phyloP scores from a whole-genome alignment of 208 protist species.

The Acanthamoeba triangularis region DNA sequence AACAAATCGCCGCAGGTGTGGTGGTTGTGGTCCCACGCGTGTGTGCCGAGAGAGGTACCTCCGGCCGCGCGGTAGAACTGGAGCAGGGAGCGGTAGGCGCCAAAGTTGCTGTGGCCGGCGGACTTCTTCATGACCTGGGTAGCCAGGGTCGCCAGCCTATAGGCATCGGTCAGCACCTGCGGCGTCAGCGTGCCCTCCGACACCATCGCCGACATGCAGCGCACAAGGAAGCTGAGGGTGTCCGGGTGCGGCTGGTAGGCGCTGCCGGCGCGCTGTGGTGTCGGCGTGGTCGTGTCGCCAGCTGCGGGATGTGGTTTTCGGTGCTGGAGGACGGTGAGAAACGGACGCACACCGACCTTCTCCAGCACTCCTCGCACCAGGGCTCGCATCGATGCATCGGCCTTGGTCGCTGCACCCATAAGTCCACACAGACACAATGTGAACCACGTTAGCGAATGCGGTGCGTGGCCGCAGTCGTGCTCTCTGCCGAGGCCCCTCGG shows the following conservation, averaged over 20 bases:
- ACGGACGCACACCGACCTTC: neutral
- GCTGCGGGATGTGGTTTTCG: too few species aligned
- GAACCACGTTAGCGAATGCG: neutral
- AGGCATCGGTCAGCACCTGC: neutral
- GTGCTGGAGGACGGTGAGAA: neutral
- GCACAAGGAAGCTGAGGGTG: neutral
- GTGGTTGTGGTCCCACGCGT: too few species aligned
- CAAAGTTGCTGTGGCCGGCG: neutral
- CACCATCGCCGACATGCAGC: neutral
- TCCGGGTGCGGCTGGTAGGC: neutral
- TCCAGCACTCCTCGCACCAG: neutral
- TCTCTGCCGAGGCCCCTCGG: too few species aligned
- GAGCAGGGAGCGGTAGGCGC: neutral
- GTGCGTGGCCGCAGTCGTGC: too few species aligned
- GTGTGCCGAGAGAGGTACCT: neutral
- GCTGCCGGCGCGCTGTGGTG: neutral
- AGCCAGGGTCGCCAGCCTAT: neutral
- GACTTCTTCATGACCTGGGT: neutral
- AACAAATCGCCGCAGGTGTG: neutral
- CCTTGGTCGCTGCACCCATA: neutral
- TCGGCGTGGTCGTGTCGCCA: too few species aligned
- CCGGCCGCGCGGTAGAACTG: neutral
- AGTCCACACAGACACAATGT: too few species aligned
- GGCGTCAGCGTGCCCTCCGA: neutral
- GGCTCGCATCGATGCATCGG: neutral